Conservation (phyloP, 768 basidiomycete genomes). For the Auriscalpium vulgare region DNA sequence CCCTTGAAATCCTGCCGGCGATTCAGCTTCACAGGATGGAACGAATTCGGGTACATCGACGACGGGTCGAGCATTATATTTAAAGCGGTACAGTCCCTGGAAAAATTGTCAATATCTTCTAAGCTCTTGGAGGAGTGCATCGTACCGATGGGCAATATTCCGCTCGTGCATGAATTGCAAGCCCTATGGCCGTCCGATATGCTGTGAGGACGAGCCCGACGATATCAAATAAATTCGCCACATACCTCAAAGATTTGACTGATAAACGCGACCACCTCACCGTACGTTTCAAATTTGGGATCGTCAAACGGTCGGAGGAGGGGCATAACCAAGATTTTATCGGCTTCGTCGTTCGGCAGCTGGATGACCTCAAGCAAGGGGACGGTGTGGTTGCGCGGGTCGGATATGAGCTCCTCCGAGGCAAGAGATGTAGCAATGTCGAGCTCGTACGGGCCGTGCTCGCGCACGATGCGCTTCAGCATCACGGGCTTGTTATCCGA, state of each 20-base stretch:
- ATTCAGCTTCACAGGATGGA: slow-evolving; percentile 1
- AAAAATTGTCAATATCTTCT: not conserved
- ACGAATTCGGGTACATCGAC: slow-evolving; percentile 3
- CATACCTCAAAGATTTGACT: slow-evolving; percentile 25
- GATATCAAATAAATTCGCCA: not conserved
- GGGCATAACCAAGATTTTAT: slow-evolving; percentile 23
- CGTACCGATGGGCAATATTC: slow-evolving; percentile 8
- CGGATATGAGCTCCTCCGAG: not conserved
- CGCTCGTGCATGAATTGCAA: slow-evolving; percentile 11
- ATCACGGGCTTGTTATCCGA: no score
- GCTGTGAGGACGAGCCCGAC: not conserved
- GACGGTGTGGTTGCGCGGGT: slow-evolving; percentile 5
- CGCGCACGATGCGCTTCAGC: no score
- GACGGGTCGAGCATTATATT: slow-evolving; percentile 12
- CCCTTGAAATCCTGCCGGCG: slow-evolving; percentile 2
- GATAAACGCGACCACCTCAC: slow-evolving; percentile 24
- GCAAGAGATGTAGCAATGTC: slow-evolving; percentile 1
- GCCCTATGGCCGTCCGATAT: not conserved
- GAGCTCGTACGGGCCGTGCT: not conserved
- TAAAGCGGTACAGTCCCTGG: slow-evolving; percentile 1
- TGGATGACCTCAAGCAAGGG: slow-evolving; percentile 1
- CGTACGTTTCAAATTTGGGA: slow-evolving; percentile 22
- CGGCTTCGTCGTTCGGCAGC: slow-evolving; percentile 11
- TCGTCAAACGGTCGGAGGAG: slow-evolving; percentile 15
- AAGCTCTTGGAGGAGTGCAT: no score